Base-by-base conservation (phyloP, 116 monocot genomes). In the Posidonia oceanica region DNA sequence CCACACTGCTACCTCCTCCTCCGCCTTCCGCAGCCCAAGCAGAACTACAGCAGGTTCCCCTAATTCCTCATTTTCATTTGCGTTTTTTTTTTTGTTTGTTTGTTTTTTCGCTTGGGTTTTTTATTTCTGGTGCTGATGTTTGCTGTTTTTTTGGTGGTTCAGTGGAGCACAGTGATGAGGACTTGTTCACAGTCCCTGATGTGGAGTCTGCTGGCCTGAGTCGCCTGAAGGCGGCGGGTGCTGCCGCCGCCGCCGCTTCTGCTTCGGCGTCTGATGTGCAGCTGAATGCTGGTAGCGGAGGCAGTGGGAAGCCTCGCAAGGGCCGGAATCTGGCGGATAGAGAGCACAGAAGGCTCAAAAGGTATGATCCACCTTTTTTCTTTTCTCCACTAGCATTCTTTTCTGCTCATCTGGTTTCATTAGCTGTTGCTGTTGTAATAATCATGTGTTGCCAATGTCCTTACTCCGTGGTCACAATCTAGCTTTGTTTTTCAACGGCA, bases 341-440 rank as follows among this genome's bases (percentile, higher is more conserved):
- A 57, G 94, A 94, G 83, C 85, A 94, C 81, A 94, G 86, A 72
- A 77, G 86, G 44, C 86, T 88, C 59, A 93, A 93, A 66, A 88
- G 93, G 93, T 91, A 40, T 42, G 6, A 10, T 48, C 48, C 6
- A 48, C 48, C 42, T 3, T 0, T 8, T 42, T 42, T 42, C 42
- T 4, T 42, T 42, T 8, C 48, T 10, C 7, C 48, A 7, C 48
- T 12, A 48, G 7, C 48, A 48, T 10, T 10, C 12, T 6, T 48
- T 48, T 44, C 44, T 7, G 48, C 48, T 48, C 11, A 7, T 48
- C 2, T 10, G 7, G 44, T 6, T 48, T 48, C 1, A 29, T 29
- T 29, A 29, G 29, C 29, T 29, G 29, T 29, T 29, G 29, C 29
- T 29, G 29, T 29, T 0, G 29, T 29, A 29, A 29, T 29, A 29